Conservation (phyloP, 305 asterid genomes). For the Nicotiana rustica region DNA sequence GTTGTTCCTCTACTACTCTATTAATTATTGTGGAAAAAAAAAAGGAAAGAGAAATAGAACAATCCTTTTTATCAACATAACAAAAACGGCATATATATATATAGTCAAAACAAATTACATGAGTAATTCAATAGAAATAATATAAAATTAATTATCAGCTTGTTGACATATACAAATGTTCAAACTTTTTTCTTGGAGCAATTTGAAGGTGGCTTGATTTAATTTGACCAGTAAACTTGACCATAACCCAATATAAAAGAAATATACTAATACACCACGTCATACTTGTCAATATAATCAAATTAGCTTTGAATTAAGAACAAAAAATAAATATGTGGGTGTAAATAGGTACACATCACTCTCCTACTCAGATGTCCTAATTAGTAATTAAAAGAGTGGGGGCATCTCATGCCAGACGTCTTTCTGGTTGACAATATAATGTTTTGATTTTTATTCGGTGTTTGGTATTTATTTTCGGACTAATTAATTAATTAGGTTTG, state of each 20-base stretch:
- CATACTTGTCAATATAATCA: neutral
- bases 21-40: neutral
- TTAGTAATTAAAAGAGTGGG: neutral
- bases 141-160: neutral
- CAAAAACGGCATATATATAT: neutral
- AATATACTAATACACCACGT: neutral
- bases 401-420: neutral
- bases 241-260: neutral
- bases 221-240: slow-evolving; percentile 17
- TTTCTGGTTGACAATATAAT: neutral
- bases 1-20: neutral
- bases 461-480: too few species aligned
- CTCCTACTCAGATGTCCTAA: neutral
- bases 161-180: neutral
- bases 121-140: neutral
- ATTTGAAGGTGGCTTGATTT: slow-evolving; percentile 11
- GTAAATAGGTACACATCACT: slow-evolving; percentile 18
- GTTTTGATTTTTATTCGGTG: too few species aligned
- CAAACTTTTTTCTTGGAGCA: neutral
- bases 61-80: neutral
- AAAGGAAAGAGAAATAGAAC: neutral
- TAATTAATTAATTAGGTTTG: too few species aligned
- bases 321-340: neutral
- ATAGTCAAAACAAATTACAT: slow-evolving; percentile 8
- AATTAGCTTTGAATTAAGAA: neutral